Base-by-base conservation (phyloP, 2,329 filamentous ascomycete species). In the Botrytis porri region DNA sequence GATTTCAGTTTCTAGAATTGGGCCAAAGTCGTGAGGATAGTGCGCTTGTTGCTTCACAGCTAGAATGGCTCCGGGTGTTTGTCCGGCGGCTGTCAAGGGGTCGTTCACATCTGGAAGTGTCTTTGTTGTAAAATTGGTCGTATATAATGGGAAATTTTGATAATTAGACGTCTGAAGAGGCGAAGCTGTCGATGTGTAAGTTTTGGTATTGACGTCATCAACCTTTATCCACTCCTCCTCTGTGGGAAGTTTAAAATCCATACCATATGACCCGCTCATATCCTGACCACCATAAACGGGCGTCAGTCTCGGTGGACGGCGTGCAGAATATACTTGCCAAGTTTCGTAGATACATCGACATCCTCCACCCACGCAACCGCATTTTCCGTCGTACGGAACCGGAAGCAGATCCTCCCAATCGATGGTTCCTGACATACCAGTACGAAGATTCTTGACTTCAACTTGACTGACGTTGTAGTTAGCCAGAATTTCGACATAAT, bases 311-410 rank as follows among this genome's bases (percentile, higher is more conserved):
- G 29, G 39, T 14, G 65, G 29, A 51, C 22, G 61, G 10, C 71
- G 71, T 20, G 35, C 29, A n/a, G 35, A 54, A 48, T 48, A 73
- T 14, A 20, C 59, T 41, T 73, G 54, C 32, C 48, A 54, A 12
- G 57, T 69, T 25, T 73, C 71, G 25, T 73, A 73, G 32, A 73
- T 16, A 43, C 64, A 73, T 63, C 64, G 71, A 45, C 71, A 72
- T 43, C 9, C 39, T 6, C 32, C 62, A 35, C 6, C 12, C 8
- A 29, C 22, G 45, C 70, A 72, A 4, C n/a, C 29, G 39, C 70
- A 72, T n/a, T 29, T 67, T 16, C 64, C 71, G 18, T 73, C 57
- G 35, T 70, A 62, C 20, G 71, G 71, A 18, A 73, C 39, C 0
- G 64, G 54, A 51, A 73, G 59, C 4, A 73, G 14, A 29, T 48